These are phyloP conservation scores for Neofusicoccum parvum DNA, from an alignment of 2,329 filamentous ascomycete genomes.

Conservation along the genomic window DNA sequence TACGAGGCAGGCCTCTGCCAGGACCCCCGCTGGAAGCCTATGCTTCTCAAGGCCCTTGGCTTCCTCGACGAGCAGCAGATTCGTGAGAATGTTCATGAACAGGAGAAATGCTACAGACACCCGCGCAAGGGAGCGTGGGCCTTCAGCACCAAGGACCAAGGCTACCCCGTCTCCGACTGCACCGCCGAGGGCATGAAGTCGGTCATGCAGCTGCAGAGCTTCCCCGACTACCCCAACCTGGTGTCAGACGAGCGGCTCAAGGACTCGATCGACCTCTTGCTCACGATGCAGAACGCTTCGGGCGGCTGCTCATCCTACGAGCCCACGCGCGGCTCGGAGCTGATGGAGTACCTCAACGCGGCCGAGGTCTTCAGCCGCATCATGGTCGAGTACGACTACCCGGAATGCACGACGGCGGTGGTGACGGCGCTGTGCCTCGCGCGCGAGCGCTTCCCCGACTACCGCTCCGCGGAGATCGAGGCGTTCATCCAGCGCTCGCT, in stretches of 20 bases:
- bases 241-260: constrained; percentile 77
- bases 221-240: constrained; percentile 71
- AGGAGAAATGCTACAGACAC: constrained; percentile 83
- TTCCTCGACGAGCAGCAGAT: constrained; percentile 94
- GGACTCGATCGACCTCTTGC: constrained; percentile 85
- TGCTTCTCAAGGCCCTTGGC: constrained; percentile 78
- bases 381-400: constrained; percentile 99
- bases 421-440: constrained; percentile 87
- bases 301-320: constrained; percentile 94
- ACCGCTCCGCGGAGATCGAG: constrained; percentile 75
- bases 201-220: constrained; percentile 80
- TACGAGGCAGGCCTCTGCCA: constrained; percentile 77
- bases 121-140: constrained; percentile 92
- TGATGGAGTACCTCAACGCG: constrained; percentile 84
- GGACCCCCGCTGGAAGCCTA: constrained; percentile 75
- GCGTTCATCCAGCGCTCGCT: constrained; percentile 73
- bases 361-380: constrained; percentile 96
- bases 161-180: constrained; percentile 94
- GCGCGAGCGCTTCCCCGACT: constrained; percentile 76
- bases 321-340: constrained; percentile 72
- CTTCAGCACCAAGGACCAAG: constrained; percentile 89
- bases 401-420: constrained; percentile 94
- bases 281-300: constrained; percentile 86
- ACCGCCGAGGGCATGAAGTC: constrained; percentile 88
- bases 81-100: constrained; percentile 75